Conservation (phyloP, 805 yeast genomes). For the Lipomyces sp. region DNA sequence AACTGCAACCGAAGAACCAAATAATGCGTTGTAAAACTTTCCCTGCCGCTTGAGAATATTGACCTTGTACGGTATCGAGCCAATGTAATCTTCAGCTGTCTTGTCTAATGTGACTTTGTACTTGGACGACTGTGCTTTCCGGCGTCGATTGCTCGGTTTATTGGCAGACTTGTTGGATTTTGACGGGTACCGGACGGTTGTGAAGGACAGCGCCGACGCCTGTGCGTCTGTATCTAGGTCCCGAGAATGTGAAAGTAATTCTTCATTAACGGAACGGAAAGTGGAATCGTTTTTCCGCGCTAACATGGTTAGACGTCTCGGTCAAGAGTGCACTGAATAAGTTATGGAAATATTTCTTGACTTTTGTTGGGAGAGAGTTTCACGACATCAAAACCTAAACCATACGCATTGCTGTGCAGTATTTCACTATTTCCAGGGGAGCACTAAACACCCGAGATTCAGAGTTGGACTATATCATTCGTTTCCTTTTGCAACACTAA, state of each 20-base stretch:
- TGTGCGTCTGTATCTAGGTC: not conserved
- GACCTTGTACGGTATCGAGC: constrained; percentile 6
- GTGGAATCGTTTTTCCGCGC: not conserved
- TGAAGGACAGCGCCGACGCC: not conserved
- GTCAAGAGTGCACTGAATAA: too few relatives aligned
- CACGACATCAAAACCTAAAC: too few relatives aligned
- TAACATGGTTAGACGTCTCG: too few relatives aligned
- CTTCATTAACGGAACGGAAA: not conserved
- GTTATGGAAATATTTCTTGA: too few relatives aligned
- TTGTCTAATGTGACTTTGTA: constrained; percentile 15
- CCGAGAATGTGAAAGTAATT: not conserved
- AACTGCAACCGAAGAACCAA: not conserved
- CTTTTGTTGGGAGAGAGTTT: too few relatives aligned
- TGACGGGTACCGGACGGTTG: not conserved
- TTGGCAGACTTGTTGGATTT: not conserved
- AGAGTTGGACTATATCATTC: too few relatives aligned
- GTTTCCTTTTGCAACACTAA: too few relatives aligned
- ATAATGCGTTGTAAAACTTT: constrained; percentile 12
- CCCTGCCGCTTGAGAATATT: constrained; percentile 7
- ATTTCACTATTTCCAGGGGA: too few relatives aligned
- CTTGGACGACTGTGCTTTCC: constrained; percentile 25
- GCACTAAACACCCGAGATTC: too few relatives aligned
- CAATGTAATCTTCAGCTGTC: constrained; percentile 12
- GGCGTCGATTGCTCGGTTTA: constrained; percentile 12
- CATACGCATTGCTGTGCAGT: too few relatives aligned